phyloP scores from a whole-genome alignment of 2,329 filamentous ascomycete genomes.

The Macrophomina tecta region DNA sequence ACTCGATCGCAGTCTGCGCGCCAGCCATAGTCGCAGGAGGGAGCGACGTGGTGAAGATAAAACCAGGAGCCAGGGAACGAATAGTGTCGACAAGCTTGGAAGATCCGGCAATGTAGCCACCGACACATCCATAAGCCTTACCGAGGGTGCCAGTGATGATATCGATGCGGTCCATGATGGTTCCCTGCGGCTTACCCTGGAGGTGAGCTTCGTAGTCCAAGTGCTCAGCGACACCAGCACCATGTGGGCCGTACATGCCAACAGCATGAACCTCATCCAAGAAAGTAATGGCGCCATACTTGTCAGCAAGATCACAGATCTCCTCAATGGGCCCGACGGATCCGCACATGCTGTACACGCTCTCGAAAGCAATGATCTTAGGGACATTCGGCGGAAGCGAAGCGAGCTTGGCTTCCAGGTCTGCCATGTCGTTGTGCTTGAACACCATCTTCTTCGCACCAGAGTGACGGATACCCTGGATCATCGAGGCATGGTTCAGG shows the following conservation, averaged over 20 bases:
- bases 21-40: constrained; percentile 97
- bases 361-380: constrained; percentile 99
- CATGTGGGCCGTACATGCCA: constrained; percentile 97
- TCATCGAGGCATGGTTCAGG: constrained; percentile 98
- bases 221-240: constrained; percentile 95
- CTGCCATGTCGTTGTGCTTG: constrained; percentile 95
- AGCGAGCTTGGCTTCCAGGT: constrained; percentile 90
- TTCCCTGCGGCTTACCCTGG: constrained; percentile 75
- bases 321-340: constrained; percentile 94
- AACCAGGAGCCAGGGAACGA: constrained; percentile 91
- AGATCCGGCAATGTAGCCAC: constrained; percentile 95
- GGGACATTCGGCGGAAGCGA: constrained; percentile 83
- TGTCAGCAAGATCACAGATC: constrained; percentile 95
- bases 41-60: constrained; percentile 98
- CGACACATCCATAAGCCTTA: constrained; percentile 97
- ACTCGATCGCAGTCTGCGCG: constrained; percentile 88
- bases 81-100: constrained; percentile 87
- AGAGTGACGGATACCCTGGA: constrained; percentile 97
- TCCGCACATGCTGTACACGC: constrained; percentile 99
- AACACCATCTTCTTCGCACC: constrained; percentile 97
- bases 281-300: constrained; percentile 97
- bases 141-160: constrained; percentile 98
- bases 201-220: constrained; percentile 89
- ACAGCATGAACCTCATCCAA: constrained; percentile 98
- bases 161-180: constrained; percentile 93